Conservation (phyloP, 2,329 filamentous ascomycete genomes). For the Fusarium avenaceum region DNA sequence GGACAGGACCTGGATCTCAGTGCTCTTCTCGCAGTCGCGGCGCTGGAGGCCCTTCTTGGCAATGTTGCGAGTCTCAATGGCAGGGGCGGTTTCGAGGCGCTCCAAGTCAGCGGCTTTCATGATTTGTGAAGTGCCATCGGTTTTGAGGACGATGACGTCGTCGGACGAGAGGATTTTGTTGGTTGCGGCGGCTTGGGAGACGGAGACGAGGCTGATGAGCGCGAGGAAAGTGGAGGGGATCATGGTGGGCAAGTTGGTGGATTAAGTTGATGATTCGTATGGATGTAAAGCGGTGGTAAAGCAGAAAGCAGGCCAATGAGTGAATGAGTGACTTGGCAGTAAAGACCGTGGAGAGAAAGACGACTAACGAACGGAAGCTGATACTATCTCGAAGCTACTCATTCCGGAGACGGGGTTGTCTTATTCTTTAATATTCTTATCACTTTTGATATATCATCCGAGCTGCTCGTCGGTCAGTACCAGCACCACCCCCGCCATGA, state of each 20-base stretch:
- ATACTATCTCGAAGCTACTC: not conserved
- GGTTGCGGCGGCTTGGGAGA: conserved; percentile 29
- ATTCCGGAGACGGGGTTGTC: not conserved
- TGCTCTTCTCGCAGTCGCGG: conserved; percentile 36
- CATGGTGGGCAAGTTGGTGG: conserved; percentile 4
- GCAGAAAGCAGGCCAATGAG: not conserved
- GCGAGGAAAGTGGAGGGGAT: conserved; percentile 33
- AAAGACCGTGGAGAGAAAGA: conserved; percentile 14
- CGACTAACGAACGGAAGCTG: conserved; percentile 7
- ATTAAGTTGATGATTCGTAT: not conserved
- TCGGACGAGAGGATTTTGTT: conserved; percentile 26
- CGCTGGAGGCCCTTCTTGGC: conserved; percentile 10
- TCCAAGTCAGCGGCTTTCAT: conserved; percentile 43
- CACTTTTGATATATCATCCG: not conserved
- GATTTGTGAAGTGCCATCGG: conserved; percentile 35
- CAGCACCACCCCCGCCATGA: not conserved
- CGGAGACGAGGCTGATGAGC: conserved; percentile 33
- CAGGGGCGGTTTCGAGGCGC: conserved; percentile 31
- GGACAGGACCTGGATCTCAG: conserved; percentile 37
- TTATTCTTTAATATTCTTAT: conserved; percentile 16
- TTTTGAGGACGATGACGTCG: conserved; percentile 41
- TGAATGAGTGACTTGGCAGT: conserved; percentile 12
- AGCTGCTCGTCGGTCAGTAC: too few relatives aligned
- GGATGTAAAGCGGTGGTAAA: not conserved
- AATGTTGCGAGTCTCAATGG: not conserved